Evolutionary conservation across 2,329 filamentous ascomycete genomes (phyloP).

Genomic region (Verticillium nonalfalfae): DNA sequence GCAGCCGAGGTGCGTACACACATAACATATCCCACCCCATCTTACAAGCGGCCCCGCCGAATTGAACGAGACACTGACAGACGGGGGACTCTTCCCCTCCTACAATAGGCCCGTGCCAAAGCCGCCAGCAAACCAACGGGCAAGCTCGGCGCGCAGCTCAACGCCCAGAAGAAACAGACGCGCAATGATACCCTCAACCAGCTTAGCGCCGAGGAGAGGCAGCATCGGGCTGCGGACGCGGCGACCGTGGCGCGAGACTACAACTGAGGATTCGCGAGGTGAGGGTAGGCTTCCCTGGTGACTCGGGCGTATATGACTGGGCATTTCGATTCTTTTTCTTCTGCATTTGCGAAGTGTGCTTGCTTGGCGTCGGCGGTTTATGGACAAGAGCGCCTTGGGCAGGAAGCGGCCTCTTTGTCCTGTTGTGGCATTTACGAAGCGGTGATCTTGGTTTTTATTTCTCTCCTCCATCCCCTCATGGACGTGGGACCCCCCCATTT

Average conservation of each 20-base stretch:
- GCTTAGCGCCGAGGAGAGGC: constrained; percentile 59
- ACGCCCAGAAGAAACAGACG: constrained; percentile 71
- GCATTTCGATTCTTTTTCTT: background rate
- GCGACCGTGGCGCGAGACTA: constrained; percentile 25
- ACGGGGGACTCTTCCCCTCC: background rate
- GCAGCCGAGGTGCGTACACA: constrained; percentile 69
- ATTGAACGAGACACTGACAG: too few species aligned
- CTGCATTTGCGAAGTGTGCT: background rate
- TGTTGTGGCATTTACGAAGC: background rate
- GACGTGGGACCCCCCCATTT: too few species aligned
- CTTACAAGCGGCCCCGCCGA: too few species aligned
- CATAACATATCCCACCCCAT: background rate
- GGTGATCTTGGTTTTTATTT: background rate
- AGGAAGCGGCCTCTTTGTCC: background rate
- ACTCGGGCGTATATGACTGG: background rate
- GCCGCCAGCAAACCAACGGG: constrained; percentile 52
- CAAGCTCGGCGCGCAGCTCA: constrained; percentile 64
- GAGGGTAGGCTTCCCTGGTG: too few species aligned
- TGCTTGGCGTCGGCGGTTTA: background rate
- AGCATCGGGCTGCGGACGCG: constrained; percentile 61
- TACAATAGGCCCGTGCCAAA: constrained; percentile 59
- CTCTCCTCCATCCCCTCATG: background rate
- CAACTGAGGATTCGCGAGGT: constrained; percentile 14
- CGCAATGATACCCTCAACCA: constrained; percentile 61
- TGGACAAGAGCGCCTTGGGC: background rate